Conservation (phyloP, 371 early-diverging fungal genomes). For the Rhizopus stolonifer region DNA sequence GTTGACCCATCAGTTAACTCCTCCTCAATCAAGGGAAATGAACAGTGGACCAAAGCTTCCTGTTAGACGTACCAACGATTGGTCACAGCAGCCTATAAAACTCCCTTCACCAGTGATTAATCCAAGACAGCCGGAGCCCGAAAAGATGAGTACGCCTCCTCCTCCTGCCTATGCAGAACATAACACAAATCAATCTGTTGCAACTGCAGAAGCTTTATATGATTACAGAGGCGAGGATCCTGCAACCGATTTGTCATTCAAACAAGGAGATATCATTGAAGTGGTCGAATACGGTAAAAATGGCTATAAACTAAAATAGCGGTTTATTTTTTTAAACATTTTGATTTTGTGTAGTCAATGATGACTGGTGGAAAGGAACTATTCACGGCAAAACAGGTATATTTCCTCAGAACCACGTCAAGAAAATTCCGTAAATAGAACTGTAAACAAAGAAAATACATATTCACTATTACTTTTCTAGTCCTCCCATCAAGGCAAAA, state of each 20-base stretch:
- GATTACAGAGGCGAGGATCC: conserved; percentile 52
- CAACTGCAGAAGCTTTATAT: conserved; percentile 48
- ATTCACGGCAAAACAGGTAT: conserved; percentile 45
- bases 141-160: conserved; percentile 17
- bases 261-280: conserved; percentile 49
- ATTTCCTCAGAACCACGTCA: conserved; percentile 54
- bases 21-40: conserved; percentile 18
- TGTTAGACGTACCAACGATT: conserved; percentile 27
- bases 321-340: not conserved
- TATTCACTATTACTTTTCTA: not conserved
- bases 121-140: conserved; percentile 13
- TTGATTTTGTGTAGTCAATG: conserved; percentile 34
- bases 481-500: conserved; percentile 22
- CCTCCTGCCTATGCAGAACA: conserved; percentile 34
- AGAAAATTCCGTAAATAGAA: conserved; percentile 36
- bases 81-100: conserved; percentile 16
- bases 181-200: conserved; percentile 4
- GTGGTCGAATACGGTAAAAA: conserved; percentile 52
- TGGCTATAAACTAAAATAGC: too few relatives aligned
- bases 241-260: conserved; percentile 45
- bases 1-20: too few relatives aligned
- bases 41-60: conserved; percentile 34
- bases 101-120: conserved; percentile 10
- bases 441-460: not conserved
- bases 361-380: conserved; percentile 53